phyloP scores from a whole-genome alignment of 768 basidiomycete genomes.

The Cubamyces sp. region DNA sequence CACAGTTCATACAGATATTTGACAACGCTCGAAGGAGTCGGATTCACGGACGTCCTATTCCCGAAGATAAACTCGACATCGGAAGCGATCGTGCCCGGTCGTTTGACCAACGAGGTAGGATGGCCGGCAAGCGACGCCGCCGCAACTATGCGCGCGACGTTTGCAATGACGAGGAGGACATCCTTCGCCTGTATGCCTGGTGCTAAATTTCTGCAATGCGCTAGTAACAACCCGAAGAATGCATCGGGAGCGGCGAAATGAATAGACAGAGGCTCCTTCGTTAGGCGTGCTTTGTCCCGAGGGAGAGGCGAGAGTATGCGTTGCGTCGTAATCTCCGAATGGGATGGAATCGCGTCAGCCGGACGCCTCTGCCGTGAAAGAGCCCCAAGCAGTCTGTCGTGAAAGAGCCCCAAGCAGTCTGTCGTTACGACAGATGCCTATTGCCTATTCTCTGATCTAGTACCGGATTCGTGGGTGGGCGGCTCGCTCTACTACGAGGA shows the following conservation, averaged over 20 bases:
- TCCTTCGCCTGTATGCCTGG: not conserved
- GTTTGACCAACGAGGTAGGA: too few species aligned
- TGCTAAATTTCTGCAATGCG: not conserved
- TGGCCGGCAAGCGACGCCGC: not conserved
- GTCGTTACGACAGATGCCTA: too few species aligned
- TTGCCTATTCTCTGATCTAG: too few species aligned
- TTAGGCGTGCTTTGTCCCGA: too few species aligned
- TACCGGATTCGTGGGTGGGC: too few species aligned
- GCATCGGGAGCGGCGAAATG: not conserved
- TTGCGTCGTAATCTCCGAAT: not conserved
- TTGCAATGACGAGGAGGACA: not conserved
- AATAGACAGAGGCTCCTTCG: not conserved
- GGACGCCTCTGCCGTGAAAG: not conserved
- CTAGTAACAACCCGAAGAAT: not conserved
- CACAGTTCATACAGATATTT: too few species aligned
- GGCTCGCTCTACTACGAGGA: conserved; percentile 43
- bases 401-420: too few species aligned
- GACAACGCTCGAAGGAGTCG: too few species aligned
- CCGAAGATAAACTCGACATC: too few species aligned
- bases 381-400: not conserved
- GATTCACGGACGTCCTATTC: too few species aligned
- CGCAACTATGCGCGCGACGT: not conserved
- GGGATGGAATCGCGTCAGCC: not conserved
- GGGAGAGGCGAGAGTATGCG: not conserved
- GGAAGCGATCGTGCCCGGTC: too few species aligned